Base-by-base conservation (phyloP, 2,329 filamentous ascomycete species). In the Rutstroemia sp. region DNA sequence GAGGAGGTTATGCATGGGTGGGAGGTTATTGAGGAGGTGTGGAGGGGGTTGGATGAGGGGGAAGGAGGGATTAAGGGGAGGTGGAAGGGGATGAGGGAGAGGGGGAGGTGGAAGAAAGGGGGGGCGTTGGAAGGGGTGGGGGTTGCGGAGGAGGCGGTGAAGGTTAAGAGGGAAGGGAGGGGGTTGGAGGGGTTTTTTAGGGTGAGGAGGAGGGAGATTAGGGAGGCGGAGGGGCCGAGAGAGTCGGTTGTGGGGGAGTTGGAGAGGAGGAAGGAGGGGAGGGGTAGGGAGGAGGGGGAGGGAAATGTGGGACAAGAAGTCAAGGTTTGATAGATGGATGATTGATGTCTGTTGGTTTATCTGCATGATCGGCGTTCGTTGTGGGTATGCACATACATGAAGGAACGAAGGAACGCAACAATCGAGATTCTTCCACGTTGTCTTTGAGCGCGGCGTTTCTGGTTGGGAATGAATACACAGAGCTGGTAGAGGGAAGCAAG, bases 161-260 rank as follows among this genome's bases (percentile, higher is more conserved):
- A 72, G n/a, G 75, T 75, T 21, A 66, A 80, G 57, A 71, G 67
- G 12, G 72, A 75, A 4, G 8, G 6, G 7, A 34, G 16, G 4
- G 65, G 62, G 21, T 79, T 82, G 56, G 75, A 80, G 63, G 79
- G 74, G 56, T 73, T 78, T 3, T 73, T 5, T 71, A 75, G 6
- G 71, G 71, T 21, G 78, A 79, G 0, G 71, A 75, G 61, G 69
- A 66, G 54, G 74, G 75, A 0, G 68, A 82, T 16, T 71, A 73
- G 19, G 76, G 75, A 23, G 66, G 79, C 56, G 71, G 67, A 34
- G 67, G 66, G n/a, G 78, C 39, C 47, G 10, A 44, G 53, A 19
- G 41, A 42, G 18, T 37, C 37, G 6, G 23, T 54, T 2, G 21
- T 47, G 23, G 16, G 19, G 7, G 38, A 51, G 14, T 41, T 55